Evolutionary conservation across 176 grass and related monocot genomes (phyloP).

Genomic region (Saccharum officinarum): DNA sequence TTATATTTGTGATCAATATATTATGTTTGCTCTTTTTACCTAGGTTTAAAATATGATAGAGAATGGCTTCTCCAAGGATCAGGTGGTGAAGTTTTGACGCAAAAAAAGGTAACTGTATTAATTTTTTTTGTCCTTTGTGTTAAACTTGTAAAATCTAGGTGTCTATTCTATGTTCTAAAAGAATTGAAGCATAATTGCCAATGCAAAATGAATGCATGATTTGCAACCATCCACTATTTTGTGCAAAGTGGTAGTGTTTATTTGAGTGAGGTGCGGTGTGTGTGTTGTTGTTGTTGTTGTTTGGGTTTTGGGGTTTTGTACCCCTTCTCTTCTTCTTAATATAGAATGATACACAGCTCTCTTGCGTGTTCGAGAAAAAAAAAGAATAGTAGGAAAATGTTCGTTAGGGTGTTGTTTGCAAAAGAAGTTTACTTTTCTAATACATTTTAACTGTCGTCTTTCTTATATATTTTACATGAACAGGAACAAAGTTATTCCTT

Average conservation of each 20-base stretch:
- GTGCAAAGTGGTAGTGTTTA: not conserved
- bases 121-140: not conserved
- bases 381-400: not conserved
- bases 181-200: not conserved
- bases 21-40: not conserved
- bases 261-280: too few species aligned
- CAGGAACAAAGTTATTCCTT: not conserved
- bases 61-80: constrained; percentile 94
- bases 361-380: too few species aligned
- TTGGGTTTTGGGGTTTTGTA: too few species aligned
- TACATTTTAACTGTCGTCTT: not conserved
- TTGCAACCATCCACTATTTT: constrained; percentile 4
- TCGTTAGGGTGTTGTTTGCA: not conserved
- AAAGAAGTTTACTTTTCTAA: not conserved
- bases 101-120: constrained; percentile 68
- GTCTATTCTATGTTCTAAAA: not conserved
- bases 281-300: too few species aligned
- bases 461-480: not conserved
- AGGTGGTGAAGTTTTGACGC: constrained; percentile 81
- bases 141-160: not conserved
- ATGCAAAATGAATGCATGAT: not conserved
- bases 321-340: too few species aligned
- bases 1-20: not conserved
- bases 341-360: too few species aligned
- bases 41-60: constrained; percentile 91